Percentiles rank a stretch among this genome's conserved stretches.
Conservation (phyloP, 306 rosid species). For the Abrus precatorius region DNA sequence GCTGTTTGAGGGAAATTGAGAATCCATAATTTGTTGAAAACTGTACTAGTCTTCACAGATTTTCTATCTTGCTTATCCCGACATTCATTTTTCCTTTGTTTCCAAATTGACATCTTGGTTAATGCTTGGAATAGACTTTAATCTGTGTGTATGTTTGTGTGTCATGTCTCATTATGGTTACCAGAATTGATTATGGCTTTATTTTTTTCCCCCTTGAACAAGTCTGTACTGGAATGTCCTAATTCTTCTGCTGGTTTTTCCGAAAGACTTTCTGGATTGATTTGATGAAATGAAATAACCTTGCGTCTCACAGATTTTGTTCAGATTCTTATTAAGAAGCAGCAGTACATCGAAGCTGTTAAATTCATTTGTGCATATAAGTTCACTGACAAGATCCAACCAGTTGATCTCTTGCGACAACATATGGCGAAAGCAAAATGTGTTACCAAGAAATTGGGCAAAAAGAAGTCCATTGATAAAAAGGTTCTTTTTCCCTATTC, state of each 20-base stretch:
- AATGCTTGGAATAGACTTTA: neutral
- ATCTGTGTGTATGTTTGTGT: neutral
- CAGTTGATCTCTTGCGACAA: conserved; percentile 50
- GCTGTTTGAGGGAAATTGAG: conserved; percentile 25
- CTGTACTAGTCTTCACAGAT: neutral
- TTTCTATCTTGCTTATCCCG: neutral
- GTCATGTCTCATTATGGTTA: neutral
- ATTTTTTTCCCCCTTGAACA: neutral
- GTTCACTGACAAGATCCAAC: conserved; percentile 57
- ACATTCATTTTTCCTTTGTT: neutral
- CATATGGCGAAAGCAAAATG: conserved; percentile 26
- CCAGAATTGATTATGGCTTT: neutral
- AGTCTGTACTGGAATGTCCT: neutral
- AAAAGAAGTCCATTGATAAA: conserved; percentile 11
- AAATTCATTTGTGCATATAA: conserved; percentile 63
- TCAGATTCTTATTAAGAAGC: conserved; percentile 52
- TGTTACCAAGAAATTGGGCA: neutral
- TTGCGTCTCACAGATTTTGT: conserved; percentile 51
- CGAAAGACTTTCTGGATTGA: neutral
- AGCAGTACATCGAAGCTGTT: conserved; percentile 62
- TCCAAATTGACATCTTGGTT: conserved; percentile 1
- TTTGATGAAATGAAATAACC: conserved; percentile 32
- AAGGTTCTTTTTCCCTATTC: conserved; percentile 48
- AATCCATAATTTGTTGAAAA: conserved; percentile 12
- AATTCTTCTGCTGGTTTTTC: neutral